Evolutionary conservation across 2,329 filamentous ascomycete species (phyloP).

Genomic region (Scopulariopsis brevicaulis): DNA sequence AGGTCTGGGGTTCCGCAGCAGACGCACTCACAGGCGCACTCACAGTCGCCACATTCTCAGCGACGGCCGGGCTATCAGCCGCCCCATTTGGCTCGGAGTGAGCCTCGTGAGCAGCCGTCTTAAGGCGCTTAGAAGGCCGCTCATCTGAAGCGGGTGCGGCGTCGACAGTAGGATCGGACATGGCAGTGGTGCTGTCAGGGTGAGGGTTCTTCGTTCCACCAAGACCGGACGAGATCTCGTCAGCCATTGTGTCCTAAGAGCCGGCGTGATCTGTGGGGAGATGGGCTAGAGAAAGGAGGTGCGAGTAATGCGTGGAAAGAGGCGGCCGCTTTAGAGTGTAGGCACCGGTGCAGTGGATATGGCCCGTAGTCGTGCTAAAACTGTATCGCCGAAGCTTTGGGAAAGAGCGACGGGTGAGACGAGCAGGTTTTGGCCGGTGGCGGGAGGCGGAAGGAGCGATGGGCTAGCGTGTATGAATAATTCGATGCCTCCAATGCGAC

Average conservation of each 20-base stretch:
- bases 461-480: not conserved
- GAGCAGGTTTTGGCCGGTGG: not conserved
- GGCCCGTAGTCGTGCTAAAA: not conserved
- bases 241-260: not conserved
- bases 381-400: not conserved
- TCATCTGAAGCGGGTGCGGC: conserved; percentile 3
- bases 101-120: conserved; percentile 7
- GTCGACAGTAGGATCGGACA: not conserved
- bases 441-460: not conserved
- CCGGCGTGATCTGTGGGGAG: not conserved
- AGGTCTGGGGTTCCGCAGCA: not conserved
- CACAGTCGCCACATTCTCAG: not conserved
- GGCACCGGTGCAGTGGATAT: not conserved
- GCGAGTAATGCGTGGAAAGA: not conserved
- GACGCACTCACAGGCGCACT: not conserved
- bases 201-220: not conserved
- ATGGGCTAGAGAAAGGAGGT: not conserved
- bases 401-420: not conserved
- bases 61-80: not conserved
- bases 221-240: not conserved
- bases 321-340: not conserved
- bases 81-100: conserved; percentile 4
- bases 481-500: not conserved
- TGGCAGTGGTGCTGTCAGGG: not conserved
- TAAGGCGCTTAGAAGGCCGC: conserved; percentile 12